Conservation (phyloP, 139 green algal species). For the Tetratostichococcus sp. region DNA sequence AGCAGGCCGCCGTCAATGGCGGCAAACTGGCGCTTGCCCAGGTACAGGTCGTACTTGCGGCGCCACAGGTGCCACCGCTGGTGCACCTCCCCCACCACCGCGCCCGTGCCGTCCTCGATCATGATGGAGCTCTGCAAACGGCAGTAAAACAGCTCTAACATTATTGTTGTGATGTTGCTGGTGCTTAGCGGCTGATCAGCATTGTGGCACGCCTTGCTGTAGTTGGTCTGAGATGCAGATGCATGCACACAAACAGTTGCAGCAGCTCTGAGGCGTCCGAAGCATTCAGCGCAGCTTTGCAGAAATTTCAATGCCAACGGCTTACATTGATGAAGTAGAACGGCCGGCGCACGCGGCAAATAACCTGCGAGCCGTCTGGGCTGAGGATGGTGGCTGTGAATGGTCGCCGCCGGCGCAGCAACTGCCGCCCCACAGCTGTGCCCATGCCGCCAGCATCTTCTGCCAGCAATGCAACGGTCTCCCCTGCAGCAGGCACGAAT, state of each 20-base stretch:
- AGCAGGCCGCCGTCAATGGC: slow-evolving; percentile 66
- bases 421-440: slow-evolving; percentile 68
- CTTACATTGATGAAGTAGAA: slow-evolving; percentile 72
- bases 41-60: slow-evolving; percentile 81
- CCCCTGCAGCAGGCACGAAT: not conserved
- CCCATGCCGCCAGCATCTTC: slow-evolving; percentile 68
- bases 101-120: slow-evolving; percentile 48
- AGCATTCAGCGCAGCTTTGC: no score
- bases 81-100: slow-evolving; percentile 64
- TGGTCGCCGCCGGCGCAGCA: slow-evolving; percentile 61
- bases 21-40: slow-evolving; percentile 68
- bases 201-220: no score
- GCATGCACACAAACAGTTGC: no score
- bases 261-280: no score
- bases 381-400: slow-evolving; percentile 78
- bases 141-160: no score
- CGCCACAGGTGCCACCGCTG: slow-evolving; percentile 77
- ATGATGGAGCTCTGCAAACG: slow-evolving; percentile 16
- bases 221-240: no score
- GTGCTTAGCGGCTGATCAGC: no score
- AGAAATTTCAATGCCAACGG: no score
- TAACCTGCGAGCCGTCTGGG: slow-evolving; percentile 58
- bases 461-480: slow-evolving; percentile 54
- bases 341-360: slow-evolving; percentile 71
- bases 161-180: no score